Evolutionary conservation across 2,329 filamentous ascomycete species (phyloP).

Genomic region (Cercospora nicotianae): DNA sequence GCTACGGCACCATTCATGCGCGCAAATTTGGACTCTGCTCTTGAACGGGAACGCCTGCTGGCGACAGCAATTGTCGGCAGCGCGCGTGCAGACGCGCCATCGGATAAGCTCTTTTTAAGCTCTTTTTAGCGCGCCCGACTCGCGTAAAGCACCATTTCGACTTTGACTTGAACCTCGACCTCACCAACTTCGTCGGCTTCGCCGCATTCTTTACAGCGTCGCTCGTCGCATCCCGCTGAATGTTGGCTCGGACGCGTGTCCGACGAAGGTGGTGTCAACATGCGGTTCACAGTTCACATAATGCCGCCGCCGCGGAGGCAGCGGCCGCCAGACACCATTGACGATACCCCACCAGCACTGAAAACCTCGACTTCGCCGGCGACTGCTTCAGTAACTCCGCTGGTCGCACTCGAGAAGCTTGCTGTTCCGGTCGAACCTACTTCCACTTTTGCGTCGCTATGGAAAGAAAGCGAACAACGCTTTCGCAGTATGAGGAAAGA

Average conservation of each 20-base stretch:
- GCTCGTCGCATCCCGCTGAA: background rate
- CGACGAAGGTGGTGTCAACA: background rate
- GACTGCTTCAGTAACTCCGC: background rate
- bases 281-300: conserved; percentile 15
- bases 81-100: background rate
- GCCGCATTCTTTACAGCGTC: background rate
- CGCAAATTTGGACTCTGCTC: background rate
- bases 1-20: background rate
- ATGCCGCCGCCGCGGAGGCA: conserved; percentile 9
- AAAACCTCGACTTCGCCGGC: background rate
- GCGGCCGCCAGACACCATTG: background rate
- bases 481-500: conserved; percentile 5
- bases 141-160: background rate
- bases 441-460: conserved; percentile 2
- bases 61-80: background rate
- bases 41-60: background rate
- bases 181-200: background rate
- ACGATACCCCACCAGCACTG: background rate
- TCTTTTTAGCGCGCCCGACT: background rate
- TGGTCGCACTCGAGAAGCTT: background rate
- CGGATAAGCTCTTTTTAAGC: background rate
- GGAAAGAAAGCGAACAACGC: conserved; percentile 7
- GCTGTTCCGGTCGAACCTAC: conserved; percentile 5
- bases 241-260: background rate
- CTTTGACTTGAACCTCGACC: background rate